phyloP scores from a whole-genome alignment of 1,284 basidiomycete species.

The Coniferiporia sulphurascens region DNA sequence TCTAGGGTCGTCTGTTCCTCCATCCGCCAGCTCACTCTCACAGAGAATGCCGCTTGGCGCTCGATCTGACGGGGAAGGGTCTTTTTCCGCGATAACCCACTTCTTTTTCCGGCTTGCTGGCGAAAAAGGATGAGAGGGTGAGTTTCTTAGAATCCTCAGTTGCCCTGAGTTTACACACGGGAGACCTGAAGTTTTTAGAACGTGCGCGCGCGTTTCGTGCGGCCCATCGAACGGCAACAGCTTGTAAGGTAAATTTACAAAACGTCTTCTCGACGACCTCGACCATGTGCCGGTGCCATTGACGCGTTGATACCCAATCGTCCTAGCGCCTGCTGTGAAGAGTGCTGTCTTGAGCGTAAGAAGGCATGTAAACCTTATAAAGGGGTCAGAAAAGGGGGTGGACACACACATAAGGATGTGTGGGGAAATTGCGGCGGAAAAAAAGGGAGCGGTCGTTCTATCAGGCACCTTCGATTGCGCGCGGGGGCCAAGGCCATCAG shows the following conservation, averaged over 20 bases:
- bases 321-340: neutral
- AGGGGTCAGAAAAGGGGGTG: neutral
- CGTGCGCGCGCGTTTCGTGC: neutral
- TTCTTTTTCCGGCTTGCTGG: neutral
- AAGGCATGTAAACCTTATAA: neutral
- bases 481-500: neutral
- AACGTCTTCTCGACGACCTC: conserved; percentile 3
- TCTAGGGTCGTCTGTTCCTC: conserved; percentile 1
- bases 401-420: neutral
- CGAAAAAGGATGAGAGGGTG: neutral
- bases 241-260: conserved; percentile 1
- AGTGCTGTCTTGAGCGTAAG: neutral
- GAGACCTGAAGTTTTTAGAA: neutral
- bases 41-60: neutral
- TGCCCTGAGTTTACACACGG: neutral
- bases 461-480: neutral
- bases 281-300: conserved; percentile 4
- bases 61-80: neutral
- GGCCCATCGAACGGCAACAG: neutral
- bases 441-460: neutral
- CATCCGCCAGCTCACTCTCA: conserved; percentile 2
- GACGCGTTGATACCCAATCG: neutral
- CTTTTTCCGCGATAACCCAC: neutral
- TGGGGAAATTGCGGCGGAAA: neutral
- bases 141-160: neutral